Evolutionary conservation across 2,329 filamentous ascomycete genomes (phyloP).

Genomic region (Tympanopsis confertula): DNA sequence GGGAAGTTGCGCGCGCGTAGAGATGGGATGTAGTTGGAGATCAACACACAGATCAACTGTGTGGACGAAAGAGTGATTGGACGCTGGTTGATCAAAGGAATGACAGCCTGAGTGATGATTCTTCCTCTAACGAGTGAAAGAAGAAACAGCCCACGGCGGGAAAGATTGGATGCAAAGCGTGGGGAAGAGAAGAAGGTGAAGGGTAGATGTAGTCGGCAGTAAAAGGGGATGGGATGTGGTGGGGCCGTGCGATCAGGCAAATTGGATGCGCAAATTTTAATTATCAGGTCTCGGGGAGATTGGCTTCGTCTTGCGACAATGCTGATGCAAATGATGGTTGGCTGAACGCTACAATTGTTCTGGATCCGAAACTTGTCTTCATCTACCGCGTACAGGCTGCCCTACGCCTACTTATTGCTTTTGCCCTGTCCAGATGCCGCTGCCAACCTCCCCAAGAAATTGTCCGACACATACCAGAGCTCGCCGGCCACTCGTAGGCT

Average conservation of each 20-base stretch:
- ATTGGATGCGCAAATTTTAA: background rate
- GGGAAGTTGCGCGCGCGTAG: background rate
- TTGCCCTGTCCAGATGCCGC: too few relatives aligned
- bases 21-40: too few relatives aligned
- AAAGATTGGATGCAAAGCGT: background rate
- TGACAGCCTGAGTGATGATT: background rate
- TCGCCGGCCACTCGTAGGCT: too few relatives aligned
- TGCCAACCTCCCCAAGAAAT: too few relatives aligned
- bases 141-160: background rate
- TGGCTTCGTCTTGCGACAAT: too few relatives aligned
- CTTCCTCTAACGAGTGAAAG: background rate
- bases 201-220: background rate
- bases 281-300: too few relatives aligned
- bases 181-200: background rate
- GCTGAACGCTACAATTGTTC: too few relatives aligned
- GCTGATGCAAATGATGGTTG: too few relatives aligned
- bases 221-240: background rate
- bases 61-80: background rate
- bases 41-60: constrained; percentile 1
- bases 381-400: too few relatives aligned
- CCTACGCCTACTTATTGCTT: too few relatives aligned
- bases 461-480: too few relatives aligned
- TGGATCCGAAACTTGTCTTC: too few relatives aligned
- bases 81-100: background rate
- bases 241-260: background rate